A percentile compares a stretch with the other conserved stretches of the same genome.
These are phyloP conservation scores for Abrus pulchellus DNA, from an alignment of 306 rosid species.

Conservation along the genomic window DNA sequence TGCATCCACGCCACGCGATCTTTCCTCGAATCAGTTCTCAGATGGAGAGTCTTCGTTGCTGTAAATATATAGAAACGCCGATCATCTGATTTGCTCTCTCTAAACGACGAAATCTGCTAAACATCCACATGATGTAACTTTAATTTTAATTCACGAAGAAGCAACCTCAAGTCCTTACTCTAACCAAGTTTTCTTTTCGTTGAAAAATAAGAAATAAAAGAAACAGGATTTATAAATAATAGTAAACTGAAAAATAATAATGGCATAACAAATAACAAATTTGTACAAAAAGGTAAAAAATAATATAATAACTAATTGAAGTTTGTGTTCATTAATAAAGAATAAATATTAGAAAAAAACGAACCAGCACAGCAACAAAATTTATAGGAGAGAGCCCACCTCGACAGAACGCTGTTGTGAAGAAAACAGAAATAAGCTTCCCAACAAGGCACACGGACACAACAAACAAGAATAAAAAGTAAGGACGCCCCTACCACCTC, in stretches of 20 bases:
- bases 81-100: constrained; percentile 97
- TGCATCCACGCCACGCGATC: constrained; percentile 91
- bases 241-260: background rate
- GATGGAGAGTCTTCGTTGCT: constrained; percentile 95
- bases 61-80: constrained; percentile 84
- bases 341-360: constrained; percentile 10
- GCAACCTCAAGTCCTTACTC: background rate
- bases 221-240: background rate
- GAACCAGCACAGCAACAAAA: constrained; percentile 32
- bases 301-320: background rate
- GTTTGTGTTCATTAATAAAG: background rate
- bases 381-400: constrained; percentile 41
- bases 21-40: constrained; percentile 83
- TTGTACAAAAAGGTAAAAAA: background rate
- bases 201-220: background rate
- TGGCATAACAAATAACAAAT: background rate
- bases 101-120: constrained; percentile 77
- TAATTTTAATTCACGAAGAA: constrained; percentile 10
- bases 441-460: constrained; percentile 25
- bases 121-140: background rate
- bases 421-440: constrained; percentile 22
- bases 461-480: constrained; percentile 19
- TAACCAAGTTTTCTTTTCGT: background rate
- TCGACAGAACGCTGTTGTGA: constrained; percentile 3
- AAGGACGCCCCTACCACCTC: constrained; percentile 10